Conservation (phyloP, 2,329 filamentous ascomycete genomes). For the Cladophialophora immunda region DNA sequence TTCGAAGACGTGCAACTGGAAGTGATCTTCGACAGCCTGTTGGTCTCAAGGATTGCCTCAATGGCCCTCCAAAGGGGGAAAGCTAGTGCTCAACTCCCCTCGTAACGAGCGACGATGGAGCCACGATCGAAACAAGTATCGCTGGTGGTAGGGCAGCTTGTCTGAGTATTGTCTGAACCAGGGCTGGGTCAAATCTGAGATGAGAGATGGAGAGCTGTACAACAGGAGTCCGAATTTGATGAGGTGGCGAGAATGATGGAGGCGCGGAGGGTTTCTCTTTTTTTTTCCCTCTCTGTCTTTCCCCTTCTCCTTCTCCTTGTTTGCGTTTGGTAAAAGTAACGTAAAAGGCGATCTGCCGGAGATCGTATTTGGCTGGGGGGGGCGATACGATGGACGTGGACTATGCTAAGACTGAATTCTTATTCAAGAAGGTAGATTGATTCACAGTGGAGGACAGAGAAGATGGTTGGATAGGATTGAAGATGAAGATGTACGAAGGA, state of each 20-base stretch:
- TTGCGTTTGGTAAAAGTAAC: constrained; percentile 15
- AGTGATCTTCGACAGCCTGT: constrained; percentile 33
- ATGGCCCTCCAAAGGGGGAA: constrained; percentile 14
- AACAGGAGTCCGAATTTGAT: constrained; percentile 1
- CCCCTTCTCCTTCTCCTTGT: neutral
- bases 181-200: constrained; percentile 1
- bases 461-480: neutral
- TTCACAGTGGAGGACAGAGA: neutral
- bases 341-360: constrained; percentile 14
- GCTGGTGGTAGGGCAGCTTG: constrained; percentile 4
- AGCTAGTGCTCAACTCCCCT: constrained; percentile 10
- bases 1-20: constrained; percentile 16
- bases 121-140: constrained; percentile 9
- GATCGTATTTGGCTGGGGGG: neutral
- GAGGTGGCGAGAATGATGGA: constrained; percentile 21
- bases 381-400: neutral
- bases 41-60: constrained; percentile 25
- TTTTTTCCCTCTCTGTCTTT: neutral
- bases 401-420: constrained; percentile 12
- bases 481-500: neutral
- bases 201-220: constrained; percentile 1
- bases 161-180: constrained; percentile 11
- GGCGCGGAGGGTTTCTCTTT: constrained; percentile 2
- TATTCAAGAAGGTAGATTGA: constrained; percentile 9
- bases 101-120: constrained; percentile 7